Base-by-base conservation (phyloP, 2,329 filamentous ascomycete genomes). In the Phaeosphaeriaceae sp. region DNA sequence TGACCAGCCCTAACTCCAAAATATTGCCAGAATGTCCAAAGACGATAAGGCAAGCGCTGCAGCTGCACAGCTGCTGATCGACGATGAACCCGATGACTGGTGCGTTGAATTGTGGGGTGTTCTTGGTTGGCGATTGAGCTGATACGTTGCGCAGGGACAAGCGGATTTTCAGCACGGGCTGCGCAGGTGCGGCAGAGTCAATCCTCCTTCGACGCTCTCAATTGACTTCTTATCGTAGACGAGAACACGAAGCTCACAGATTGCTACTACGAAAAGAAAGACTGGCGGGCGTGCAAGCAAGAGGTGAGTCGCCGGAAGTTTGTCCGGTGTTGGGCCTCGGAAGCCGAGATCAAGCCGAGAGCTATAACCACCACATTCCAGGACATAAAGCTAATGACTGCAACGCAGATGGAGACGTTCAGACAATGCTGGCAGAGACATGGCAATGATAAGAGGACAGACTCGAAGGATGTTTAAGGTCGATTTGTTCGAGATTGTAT, bases 71-170 rank as follows among this genome's bases (percentile, higher is more conserved):
- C 51, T 66, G 25, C 83, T 86, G 46, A 86, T 88, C 40, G 91
- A 94, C 57, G 93, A 97, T 78, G 94, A 97, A 78, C 91, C 91
- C 3, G 95, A 98, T 84, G 94, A 97, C 59, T 98, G 94, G 95
- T 98, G 82, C 79, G 86, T 71, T 63, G 51, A 58, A 58, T 58
- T 57, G 63, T 51, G 51, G 48, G 52, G 54, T 46, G 56, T 36
- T 46, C 31, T 54, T 47, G 58, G 57, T 15, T 15, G 51, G 51
- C 57, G 56, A 60, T 69, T 69, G 66, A 67, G 57, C 60, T 66
- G 60, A 56, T 48, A 25, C 51, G 31, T 5, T 42, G 33, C 42
- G 68, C 75, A 98, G 94, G 94, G 93, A 98, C 82, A 94, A 97
- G 85, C 86, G 95, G 75, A 98, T 98, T 78, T 96, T 92, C 82